Base-by-base conservation (phyloP, 1,139 yeast species). In the Sugiyamaella xylanicola region DNA sequence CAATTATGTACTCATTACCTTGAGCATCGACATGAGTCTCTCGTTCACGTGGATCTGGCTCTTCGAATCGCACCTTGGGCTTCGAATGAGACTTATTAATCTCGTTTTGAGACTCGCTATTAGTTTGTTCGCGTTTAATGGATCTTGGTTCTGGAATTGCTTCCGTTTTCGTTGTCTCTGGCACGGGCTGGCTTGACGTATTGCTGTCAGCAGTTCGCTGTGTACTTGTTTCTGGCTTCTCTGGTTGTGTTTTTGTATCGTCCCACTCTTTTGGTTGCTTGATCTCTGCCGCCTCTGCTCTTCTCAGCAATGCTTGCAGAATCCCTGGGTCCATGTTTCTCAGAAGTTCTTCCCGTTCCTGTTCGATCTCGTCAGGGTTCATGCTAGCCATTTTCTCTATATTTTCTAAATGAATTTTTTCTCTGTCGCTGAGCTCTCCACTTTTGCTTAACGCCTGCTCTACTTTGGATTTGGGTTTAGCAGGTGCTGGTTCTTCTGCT, bases 351-450 rank as follows among this genome's bases (percentile, higher is more conserved):
- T 82, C 81, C 60, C 82, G 77, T 63, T 89, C 95, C 45, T 75
- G 72, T 27, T 78, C 76, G 29, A 89, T 80, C 64, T 92, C 92
- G 21, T 80, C 85, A 1, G 76, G 77, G 1, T 86, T 75, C 95
- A 92, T 86, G 15, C 72, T 68, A 21, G 84, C 73, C 56, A 93
- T 70, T 51, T 78, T 76, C 44, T 83, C 82, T 61, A 87, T 68
- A 69, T 92, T 92, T 65, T 92, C 97, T 56, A 79, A 69, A 68
- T 89, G 93, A 36, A 92, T 88, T 65, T 81, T 79, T 63, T 86
- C 92, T 0, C 85, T 81, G 63, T 89, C 96, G 40, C 60, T 61
- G 48, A 58, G 55, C 42, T 47, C 43, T 32, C 50, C 27, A 17
- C 16, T 42, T 42, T 41, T 51, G 43, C 53, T 42, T 11, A 48